These are phyloP conservation scores for Penicillium chermesinum DNA, from an alignment of 495 filamentous ascomycete species.

Conservation along the genomic window DNA sequence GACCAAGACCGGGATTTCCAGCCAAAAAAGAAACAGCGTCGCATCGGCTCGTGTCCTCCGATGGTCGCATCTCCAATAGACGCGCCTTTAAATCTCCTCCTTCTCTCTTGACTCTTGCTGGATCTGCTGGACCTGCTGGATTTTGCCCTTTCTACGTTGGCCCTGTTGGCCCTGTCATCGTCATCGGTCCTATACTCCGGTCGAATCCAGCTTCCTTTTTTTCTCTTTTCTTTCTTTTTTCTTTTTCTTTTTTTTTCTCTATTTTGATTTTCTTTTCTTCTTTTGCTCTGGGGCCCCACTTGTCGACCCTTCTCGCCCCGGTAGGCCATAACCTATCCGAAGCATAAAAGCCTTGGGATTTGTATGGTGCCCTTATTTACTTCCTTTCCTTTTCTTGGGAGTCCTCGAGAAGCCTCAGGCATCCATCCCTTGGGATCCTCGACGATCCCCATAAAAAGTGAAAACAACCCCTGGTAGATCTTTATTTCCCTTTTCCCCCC, in stretches of 20 bases:
- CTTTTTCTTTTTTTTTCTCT: slow-evolving; percentile 2
- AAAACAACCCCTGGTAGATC: slow-evolving; percentile 6
- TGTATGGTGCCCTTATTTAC: neutral
- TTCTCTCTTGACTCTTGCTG: too few species aligned
- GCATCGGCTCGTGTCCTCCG: slow-evolving; percentile 30
- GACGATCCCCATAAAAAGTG: slow-evolving; percentile 5
- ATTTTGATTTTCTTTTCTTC: neutral
- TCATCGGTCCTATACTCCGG: too few species aligned
- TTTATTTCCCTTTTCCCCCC: slow-evolving; percentile 2
- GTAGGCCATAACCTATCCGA: neutral
- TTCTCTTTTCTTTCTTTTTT: too few species aligned
- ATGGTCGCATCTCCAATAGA: slow-evolving; percentile 31
- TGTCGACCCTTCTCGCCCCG: neutral
- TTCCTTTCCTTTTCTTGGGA: too few species aligned
- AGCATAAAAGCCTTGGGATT: slow-evolving; percentile 1
- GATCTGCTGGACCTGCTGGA: too few species aligned
- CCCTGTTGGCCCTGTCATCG: too few species aligned
- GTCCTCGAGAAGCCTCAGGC: too few species aligned
- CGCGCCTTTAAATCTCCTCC: too few species aligned
- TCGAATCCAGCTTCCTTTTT: too few species aligned
- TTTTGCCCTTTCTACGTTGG: too few species aligned
- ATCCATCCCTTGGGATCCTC: slow-evolving; percentile 7
- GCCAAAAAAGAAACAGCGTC: slow-evolving; percentile 27
- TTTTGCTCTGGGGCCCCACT: neutral
- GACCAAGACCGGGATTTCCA: slow-evolving; percentile 13